A percentile compares a stretch with the other conserved stretches of the same genome.
phyloP scores from a whole-genome alignment of 345 rosid species.

The Mallotus nudiflorus region DNA sequence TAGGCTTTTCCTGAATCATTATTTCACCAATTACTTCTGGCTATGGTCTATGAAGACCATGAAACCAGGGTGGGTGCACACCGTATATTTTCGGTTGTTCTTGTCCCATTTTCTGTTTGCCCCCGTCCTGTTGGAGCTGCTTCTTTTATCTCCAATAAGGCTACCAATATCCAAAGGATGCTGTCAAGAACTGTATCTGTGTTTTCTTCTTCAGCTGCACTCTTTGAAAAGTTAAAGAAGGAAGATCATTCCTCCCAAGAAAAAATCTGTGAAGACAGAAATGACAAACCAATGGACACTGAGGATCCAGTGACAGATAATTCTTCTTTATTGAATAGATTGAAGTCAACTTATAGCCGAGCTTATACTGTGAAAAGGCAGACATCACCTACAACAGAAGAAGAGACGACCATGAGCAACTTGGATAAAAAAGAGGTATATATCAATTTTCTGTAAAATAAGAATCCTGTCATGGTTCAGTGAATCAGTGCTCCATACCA shows the following conservation, averaged over 20 bases:
- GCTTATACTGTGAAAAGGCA: slow-evolving; percentile 35
- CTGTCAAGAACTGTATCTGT: slow-evolving; percentile 70
- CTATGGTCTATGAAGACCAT: slow-evolving; percentile 63
- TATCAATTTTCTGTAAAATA: slow-evolving; percentile 3
- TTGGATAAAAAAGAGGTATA: slow-evolving; percentile 37
- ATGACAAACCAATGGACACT: slow-evolving; percentile 19
- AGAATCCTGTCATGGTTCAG: slow-evolving; percentile 3
- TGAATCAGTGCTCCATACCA: neutral
- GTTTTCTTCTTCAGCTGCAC: slow-evolving; percentile 76
- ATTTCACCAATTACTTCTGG: slow-evolving; percentile 64
- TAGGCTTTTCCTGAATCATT: slow-evolving; percentile 76
- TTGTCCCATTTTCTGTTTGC: slow-evolving; percentile 68
- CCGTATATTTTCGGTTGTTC: slow-evolving; percentile 64
- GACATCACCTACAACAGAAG: slow-evolving; percentile 22
- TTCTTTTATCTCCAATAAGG: slow-evolving; percentile 36
- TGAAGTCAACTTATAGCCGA: slow-evolving; percentile 56
- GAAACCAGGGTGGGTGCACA: slow-evolving; percentile 73
- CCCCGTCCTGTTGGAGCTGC: slow-evolving; percentile 33
- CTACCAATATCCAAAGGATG: slow-evolving; percentile 51
- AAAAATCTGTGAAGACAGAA: slow-evolving; percentile 23
- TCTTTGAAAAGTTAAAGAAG: slow-evolving; percentile 50
- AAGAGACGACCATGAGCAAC: slow-evolving; percentile 29
- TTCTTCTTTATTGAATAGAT: slow-evolving; percentile 45
- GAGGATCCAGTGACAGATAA: slow-evolving; percentile 33
- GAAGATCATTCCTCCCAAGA: slow-evolving; percentile 37